Conservation (phyloP, 805 yeast genomes). For the Wickerhamiella siamensis region DNA sequence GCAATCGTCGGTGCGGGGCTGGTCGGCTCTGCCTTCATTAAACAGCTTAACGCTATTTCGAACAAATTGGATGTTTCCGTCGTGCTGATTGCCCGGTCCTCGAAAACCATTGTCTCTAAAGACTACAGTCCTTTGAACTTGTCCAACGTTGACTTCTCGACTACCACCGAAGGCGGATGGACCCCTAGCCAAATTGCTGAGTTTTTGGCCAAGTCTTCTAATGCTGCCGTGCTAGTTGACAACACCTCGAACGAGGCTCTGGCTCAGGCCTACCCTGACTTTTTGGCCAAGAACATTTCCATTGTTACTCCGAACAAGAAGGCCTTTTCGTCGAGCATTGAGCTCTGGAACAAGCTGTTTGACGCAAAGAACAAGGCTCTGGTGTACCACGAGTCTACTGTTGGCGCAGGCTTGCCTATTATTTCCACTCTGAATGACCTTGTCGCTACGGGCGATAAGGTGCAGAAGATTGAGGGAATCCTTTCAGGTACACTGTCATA, state of each 20-base stretch:
- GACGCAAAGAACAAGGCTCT: constrained; percentile 48
- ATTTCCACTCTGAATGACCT: constrained; percentile 79
- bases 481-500: constrained; percentile 92
- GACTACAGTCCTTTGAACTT: constrained; percentile 63
- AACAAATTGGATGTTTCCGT: constrained; percentile 57
- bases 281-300: constrained; percentile 66
- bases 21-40: constrained; percentile 83
- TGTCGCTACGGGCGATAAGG: constrained; percentile 83
- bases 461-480: constrained; percentile 86
- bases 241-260: constrained; percentile 77
- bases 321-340: constrained; percentile 72
- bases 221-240: constrained; percentile 77
- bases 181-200: constrained; percentile 43
- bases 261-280: constrained; percentile 63
- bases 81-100: constrained; percentile 63
- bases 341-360: constrained; percentile 63
- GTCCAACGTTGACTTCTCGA: constrained; percentile 38
- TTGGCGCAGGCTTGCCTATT: constrained; percentile 96
- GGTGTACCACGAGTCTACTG: constrained; percentile 96
- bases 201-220: constrained; percentile 49
- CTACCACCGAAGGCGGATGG: constrained; percentile 36
- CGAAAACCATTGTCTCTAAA: constrained; percentile 49
- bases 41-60: constrained; percentile 43
- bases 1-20: constrained; percentile 85
- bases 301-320: constrained; percentile 98